A percentile compares a stretch with the other conserved stretches of the same genome.
phyloP scores from a whole-genome alignment of 2,329 filamentous ascomycete species.

The Penicillium thymicola region DNA sequence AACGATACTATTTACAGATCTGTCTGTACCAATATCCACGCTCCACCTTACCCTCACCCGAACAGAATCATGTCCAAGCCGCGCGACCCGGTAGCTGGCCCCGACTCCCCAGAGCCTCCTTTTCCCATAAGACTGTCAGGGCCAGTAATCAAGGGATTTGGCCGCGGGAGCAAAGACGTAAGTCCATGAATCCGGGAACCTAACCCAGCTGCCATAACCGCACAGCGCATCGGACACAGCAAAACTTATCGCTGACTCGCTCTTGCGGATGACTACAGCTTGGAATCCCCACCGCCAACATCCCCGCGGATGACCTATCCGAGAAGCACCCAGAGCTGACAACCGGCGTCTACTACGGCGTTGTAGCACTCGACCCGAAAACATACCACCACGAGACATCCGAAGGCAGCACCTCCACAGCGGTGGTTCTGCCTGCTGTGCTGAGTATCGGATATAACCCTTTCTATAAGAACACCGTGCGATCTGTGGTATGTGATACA shows the following conservation, averaged over 20 bases:
- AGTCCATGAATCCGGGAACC: constrained; percentile 8
- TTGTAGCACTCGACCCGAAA: constrained; percentile 65
- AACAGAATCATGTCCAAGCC: constrained; percentile 30
- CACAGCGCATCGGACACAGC: background rate
- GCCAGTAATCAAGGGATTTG: constrained; percentile 87
- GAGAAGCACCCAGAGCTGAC: constrained; percentile 54
- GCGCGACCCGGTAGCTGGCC: constrained; percentile 70
- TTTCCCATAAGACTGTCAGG: constrained; percentile 83
- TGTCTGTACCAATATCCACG: background rate
- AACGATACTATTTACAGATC: background rate
- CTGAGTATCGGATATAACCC: constrained; percentile 97
- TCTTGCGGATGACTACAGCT: constrained; percentile 54
- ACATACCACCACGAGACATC: constrained; percentile 27
- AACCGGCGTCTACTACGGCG: constrained; percentile 92
- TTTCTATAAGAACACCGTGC: constrained; percentile 88
- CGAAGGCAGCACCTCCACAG: constrained; percentile 11
- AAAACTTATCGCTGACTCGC: background rate
- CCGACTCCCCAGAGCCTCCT: constrained; percentile 67
- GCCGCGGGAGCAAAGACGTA: constrained; percentile 88
- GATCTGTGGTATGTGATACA: constrained; percentile 59
- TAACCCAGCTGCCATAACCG: background rate
- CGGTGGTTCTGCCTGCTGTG: constrained; percentile 72
- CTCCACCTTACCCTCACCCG: background rate
- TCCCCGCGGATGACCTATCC: constrained; percentile 65
- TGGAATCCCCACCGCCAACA: constrained; percentile 94